Conservation (phyloP, 169 alveolate genomes). For the Amoebophrya sp. region DNA sequence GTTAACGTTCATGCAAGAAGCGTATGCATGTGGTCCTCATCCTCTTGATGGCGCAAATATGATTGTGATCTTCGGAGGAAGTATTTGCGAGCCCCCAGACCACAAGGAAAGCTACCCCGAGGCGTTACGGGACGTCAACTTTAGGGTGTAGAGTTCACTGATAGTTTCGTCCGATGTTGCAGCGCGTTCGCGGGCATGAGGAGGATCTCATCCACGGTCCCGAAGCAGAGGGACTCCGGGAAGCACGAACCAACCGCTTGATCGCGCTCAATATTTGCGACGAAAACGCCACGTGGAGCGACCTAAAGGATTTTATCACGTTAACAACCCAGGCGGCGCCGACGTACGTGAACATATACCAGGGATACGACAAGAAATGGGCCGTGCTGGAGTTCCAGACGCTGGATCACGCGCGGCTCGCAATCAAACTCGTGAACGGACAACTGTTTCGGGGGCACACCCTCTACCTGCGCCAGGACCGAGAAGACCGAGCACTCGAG, state of each 20-base stretch:
- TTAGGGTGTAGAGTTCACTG: too few species aligned
- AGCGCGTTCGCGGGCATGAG: background rate
- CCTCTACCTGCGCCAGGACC: constrained; percentile 17
- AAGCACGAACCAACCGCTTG: background rate
- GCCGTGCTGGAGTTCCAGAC: background rate
- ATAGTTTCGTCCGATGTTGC: too few species aligned
- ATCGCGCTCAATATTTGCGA: background rate
- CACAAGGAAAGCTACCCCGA: too few species aligned
- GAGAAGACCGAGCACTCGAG: background rate
- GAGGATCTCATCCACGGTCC: background rate
- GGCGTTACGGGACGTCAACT: too few species aligned
- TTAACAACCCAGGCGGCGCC: background rate
- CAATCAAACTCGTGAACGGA: background rate
- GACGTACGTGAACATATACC: background rate
- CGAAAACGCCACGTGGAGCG: background rate
- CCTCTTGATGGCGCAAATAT: too few species aligned
- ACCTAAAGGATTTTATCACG: background rate
- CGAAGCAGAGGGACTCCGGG: background rate
- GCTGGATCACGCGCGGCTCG: background rate
- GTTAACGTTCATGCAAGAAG: too few species aligned
- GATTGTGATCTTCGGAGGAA: too few species aligned
- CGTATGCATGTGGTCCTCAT: too few species aligned
- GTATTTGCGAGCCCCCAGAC: too few species aligned
- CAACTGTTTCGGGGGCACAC: background rate
- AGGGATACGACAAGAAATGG: background rate